These are phyloP conservation scores for Daldinia sp. DNA, from an alignment of 2,329 filamentous ascomycete species.

Conservation along the genomic window DNA sequence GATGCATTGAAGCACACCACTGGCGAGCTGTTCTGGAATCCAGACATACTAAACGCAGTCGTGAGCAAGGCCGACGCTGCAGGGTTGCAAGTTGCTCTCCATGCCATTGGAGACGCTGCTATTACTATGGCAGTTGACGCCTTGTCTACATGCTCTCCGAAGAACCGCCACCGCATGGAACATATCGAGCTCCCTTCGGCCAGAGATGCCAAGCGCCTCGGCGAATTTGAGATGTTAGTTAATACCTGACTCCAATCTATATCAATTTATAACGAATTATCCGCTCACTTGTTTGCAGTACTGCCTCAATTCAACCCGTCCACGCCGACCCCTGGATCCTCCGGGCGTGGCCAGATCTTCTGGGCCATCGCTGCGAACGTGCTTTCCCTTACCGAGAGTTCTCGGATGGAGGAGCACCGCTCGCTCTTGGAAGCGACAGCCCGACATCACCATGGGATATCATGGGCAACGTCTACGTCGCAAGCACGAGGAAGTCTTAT, in stretches of 20 bases:
- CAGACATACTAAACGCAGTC: conserved; percentile 57
- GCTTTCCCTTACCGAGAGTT: conserved; percentile 70
- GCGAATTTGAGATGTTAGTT: conserved; percentile 58
- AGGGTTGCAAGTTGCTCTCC: conserved; percentile 66
- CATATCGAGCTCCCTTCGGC: conserved; percentile 66
- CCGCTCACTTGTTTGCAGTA: conserved; percentile 41
- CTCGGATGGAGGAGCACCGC: conserved; percentile 58
- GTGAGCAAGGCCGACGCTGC: conserved; percentile 58
- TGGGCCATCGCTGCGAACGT: conserved; percentile 62
- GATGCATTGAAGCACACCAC: conserved; percentile 39
- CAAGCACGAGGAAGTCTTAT: conserved; percentile 62
- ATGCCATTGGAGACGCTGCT: conserved; percentile 70
- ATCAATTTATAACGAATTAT: background rate
- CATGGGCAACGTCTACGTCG: conserved; percentile 65
- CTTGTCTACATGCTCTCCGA: conserved; percentile 51
- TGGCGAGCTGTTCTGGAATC: conserved; percentile 61
- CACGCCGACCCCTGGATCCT: conserved; percentile 67
- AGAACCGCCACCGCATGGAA: conserved; percentile 66
- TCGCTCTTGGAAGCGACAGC: conserved; percentile 67
- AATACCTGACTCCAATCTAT: background rate
- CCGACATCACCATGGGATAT: conserved; percentile 66
- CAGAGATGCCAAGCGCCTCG: conserved; percentile 62
- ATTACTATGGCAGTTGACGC: conserved; percentile 64
- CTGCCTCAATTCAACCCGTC: conserved; percentile 63
- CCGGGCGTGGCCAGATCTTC: conserved; percentile 64